Evolutionary conservation across 106 monocot species (phyloP), one percentile per base, ranked within the genome.

Genomic region (Dendrobium officinale): DNA sequence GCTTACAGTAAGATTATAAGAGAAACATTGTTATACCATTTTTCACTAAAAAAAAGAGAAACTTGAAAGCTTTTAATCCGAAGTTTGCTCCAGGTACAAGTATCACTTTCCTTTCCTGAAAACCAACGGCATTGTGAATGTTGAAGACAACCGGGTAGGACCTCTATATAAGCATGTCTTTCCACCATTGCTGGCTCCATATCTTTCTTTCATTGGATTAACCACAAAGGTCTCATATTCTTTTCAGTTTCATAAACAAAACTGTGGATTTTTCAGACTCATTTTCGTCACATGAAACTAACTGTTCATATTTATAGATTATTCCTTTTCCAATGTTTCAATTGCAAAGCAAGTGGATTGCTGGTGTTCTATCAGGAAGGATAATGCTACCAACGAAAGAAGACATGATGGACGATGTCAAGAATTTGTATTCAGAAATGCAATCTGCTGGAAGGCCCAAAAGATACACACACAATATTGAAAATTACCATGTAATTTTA

Each of bases 341-440:
- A 82, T 80, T 95, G 17, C 99, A 99, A 87, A 93, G 95, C 82
- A 99, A 95, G 82, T 99, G 99, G 99, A 88, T 95, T 44, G 92
- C 95, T 75, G 83, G 86, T 51, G 85, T 87, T 83, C 81, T 99
- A 80, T 95, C 99, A 55, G 95, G 93, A 40, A 66, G 87, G 59
- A 83, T 95, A 42, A 13, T 77, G 5, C 91, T 99, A 41, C 93
- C 95, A 49, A 82, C 88, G 3, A 61, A 77, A 37, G 89, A 89
- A 31, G 87, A 91, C 55, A 99, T 99, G 99, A 82, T 95, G 89
- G 77, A 88, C 24, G 95, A 95, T 79, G 80, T 90, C 18, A 81
- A 87, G 75, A 81, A 82, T 37, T 88, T 85, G n/a, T 90, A 99
- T 67, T 40, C 22, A 37, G 82, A 91, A 56, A 18, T 95, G 11